Base-by-base conservation (phyloP, 164 flowering plant species). In the Hamamelis virginiana region DNA sequence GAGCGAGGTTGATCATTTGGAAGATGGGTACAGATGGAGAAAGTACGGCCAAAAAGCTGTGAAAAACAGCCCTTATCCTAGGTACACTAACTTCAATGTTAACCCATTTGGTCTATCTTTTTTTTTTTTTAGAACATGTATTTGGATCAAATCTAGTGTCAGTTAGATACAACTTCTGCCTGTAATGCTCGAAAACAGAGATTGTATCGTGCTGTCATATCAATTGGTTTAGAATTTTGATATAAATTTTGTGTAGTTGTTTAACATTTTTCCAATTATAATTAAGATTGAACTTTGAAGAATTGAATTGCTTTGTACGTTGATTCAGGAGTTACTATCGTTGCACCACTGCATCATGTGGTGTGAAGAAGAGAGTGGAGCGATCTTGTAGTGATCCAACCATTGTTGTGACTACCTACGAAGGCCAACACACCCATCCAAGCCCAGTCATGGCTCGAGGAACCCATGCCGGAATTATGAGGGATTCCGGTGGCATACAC, bases 1-100 rank as follows among this genome's bases (percentile, higher is more conserved):
- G 76, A 87, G 88, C 68, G 91, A 87, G 72, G 88, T 87, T 68
- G 91, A 87, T 81, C 89, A 85, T 75, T 80, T 87, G 56, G 91
- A 87, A 78, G 91, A 87, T 78, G 91, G 91, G 14, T 87, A 83
- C 74, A 74, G 91, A 73, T 87, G 91, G 89, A 80, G 91, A 80
- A 87, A 87, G 81, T 87, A 87, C 76, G 91, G 91, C 71, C 91
- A 87, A 74, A 87, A 87, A 77, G 91, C 91, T 72, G 89, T 87
- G 47, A 87, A 87, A 67, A 85, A 85, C 81, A 87, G 91, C 83
- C 86, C 91, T 62, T 87, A 79, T 69, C 91, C 91, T 21, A 85
- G 91, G 91, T 87, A 26, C 63, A 45, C 71, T 59, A 26, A 53
- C 53, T 57, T 44, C 59, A 21, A 59, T 68, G 51, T 25, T 13